Evolutionary conservation across 176 grass and related monocot species (phyloP).

Genomic region (Stipa capillata): DNA sequence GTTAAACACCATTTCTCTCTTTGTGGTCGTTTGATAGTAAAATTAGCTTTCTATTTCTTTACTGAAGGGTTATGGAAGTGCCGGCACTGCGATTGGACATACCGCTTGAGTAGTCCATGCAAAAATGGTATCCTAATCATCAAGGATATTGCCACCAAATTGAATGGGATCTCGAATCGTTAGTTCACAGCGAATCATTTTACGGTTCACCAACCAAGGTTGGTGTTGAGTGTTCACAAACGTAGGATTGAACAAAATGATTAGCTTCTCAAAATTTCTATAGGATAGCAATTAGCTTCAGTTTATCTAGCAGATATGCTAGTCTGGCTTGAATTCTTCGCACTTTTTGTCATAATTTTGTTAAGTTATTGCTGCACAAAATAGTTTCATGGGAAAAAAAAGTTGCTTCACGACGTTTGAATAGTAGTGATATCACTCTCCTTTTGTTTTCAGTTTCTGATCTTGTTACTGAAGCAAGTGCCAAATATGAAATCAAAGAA

Average conservation of each 20-base stretch:
- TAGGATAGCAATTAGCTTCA: background rate
- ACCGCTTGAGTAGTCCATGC: slow-evolving; percentile 41
- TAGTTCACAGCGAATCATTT: slow-evolving; percentile 36
- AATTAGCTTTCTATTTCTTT: slow-evolving; percentile 43
- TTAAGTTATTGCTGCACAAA: background rate
- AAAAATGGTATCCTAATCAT: slow-evolving; percentile 38
- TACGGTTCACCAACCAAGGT: slow-evolving; percentile 48
- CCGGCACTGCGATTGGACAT: slow-evolving; percentile 60
- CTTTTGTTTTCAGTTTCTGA: slow-evolving; percentile 38
- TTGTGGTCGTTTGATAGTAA: background rate
- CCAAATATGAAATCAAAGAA: background rate
- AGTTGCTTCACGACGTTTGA: background rate
- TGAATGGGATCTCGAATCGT: slow-evolving; percentile 19
- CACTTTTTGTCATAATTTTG: background rate
- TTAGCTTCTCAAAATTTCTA: background rate
- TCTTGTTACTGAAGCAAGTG: background rate
- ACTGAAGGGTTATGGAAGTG: slow-evolving; percentile 86
- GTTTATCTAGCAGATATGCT: background rate
- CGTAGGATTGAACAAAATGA: background rate
- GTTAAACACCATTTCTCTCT: slow-evolving; percentile 15
- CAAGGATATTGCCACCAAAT: slow-evolving; percentile 45
- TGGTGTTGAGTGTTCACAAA: slow-evolving; percentile 31
- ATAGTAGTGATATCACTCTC: background rate
- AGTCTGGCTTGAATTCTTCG: background rate
- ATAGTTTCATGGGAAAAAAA: background rate